Conservation (phyloP, 192 early-diverging fungal genomes). For the Mortierella antarctica region DNA sequence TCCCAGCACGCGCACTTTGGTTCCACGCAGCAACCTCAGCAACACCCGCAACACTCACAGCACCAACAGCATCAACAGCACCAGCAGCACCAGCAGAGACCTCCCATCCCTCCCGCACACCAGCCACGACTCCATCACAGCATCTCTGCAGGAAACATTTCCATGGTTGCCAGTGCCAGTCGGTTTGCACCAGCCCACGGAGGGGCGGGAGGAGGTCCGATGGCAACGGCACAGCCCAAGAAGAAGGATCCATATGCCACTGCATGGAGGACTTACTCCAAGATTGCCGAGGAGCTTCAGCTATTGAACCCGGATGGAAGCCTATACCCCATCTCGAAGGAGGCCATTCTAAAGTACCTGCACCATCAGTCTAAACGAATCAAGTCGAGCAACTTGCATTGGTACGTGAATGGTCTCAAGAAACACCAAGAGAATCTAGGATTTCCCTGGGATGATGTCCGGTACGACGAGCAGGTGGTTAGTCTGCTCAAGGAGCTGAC, state of each 20-base stretch:
- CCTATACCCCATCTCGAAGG: constrained; percentile 49
- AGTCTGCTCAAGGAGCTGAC: constrained; percentile 45
- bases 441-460: constrained; percentile 50
- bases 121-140: constrained; percentile 49
- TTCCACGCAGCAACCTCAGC: neutral
- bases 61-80: constrained; percentile 18
- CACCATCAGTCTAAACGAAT: constrained; percentile 51
- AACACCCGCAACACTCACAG: neutral
- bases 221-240: constrained; percentile 10
- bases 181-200: constrained; percentile 2
- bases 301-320: constrained; percentile 40
- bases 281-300: constrained; percentile 44
- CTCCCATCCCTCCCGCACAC: constrained; percentile 33
- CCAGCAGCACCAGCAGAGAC: constrained; percentile 40
- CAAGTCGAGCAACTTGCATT: constrained; percentile 51
- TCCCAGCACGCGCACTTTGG: constrained; percentile 2
- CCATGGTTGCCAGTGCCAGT: constrained; percentile 7
- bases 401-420: constrained; percentile 52
- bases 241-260: constrained; percentile 53
- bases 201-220: neutral
- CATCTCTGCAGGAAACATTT: constrained; percentile 39
- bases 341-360: constrained; percentile 49
- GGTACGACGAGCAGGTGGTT: constrained; percentile 50
- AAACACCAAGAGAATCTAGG: constrained; percentile 53
- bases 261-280: constrained; percentile 51